phyloP scores from a whole-genome alignment of 352 stramenopile species.

The Phytophthora tentaculata region DNA sequence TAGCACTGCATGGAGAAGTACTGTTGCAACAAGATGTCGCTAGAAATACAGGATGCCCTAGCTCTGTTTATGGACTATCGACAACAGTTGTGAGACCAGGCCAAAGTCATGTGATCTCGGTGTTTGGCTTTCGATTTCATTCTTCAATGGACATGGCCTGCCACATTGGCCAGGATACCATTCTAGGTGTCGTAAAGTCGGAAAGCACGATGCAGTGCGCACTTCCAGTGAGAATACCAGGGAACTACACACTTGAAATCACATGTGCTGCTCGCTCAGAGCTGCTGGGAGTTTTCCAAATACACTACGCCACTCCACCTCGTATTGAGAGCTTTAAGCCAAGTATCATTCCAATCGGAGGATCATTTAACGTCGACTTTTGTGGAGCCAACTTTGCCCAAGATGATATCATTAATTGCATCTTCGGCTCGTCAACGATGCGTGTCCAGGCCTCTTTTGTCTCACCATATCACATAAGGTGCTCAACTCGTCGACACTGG shows the following conservation, averaged over 20 bases:
- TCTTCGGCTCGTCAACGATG: constrained; percentile 30
- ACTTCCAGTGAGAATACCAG: constrained; percentile 37
- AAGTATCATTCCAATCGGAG: constrained; percentile 24
- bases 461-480: constrained; percentile 32
- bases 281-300: constrained; percentile 23
- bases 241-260: constrained; percentile 44
- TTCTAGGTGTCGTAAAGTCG: constrained; percentile 28
- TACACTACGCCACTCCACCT: constrained; percentile 34
- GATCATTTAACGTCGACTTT: constrained; percentile 28
- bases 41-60: constrained; percentile 24
- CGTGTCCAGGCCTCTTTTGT: constrained; percentile 27
- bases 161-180: constrained; percentile 13
- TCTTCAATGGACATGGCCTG: constrained; percentile 36
- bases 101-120: constrained; percentile 20
- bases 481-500: constrained; percentile 25
- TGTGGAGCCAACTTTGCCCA: constrained; percentile 30
- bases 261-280: constrained; percentile 17
- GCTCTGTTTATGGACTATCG: constrained; percentile 21
- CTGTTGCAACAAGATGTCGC: constrained; percentile 26
- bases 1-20: constrained; percentile 20
- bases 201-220: constrained; percentile 33
- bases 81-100: constrained; percentile 19
- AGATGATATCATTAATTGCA: constrained; percentile 36
- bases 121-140: constrained; percentile 40
- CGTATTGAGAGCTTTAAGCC: constrained; percentile 28